Percentiles rank a stretch among this genome's conserved stretches.
Conservation (phyloP, 164 flowering plant species). For the Hamamelis virginiana region DNA sequence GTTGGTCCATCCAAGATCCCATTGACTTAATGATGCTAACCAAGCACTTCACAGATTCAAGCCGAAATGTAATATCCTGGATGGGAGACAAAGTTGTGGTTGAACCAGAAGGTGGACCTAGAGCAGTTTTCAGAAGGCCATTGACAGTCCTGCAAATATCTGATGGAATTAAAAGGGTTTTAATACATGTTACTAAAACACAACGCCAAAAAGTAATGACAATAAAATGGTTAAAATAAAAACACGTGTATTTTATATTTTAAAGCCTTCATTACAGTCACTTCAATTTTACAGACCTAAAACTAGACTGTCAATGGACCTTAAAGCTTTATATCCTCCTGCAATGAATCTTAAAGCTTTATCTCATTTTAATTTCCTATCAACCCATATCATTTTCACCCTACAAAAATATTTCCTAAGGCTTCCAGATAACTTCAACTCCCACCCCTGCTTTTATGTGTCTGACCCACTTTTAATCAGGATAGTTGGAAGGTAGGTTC, state of each 20-base stretch:
- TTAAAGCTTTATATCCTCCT: not conserved
- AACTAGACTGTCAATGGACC: not conserved
- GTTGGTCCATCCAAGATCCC: conserved; percentile 98
- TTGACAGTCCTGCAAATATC: conserved; percentile 98
- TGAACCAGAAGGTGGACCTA: conserved; percentile 97
- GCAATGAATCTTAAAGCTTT: too few relatives aligned
- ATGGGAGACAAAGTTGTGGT: conserved; percentile 77
- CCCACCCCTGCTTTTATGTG: not conserved
- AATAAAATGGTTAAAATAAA: conserved; percentile 2
- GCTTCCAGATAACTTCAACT: not conserved
- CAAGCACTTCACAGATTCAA: conserved; percentile 93
- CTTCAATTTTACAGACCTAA: not conserved
- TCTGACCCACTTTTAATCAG: not conserved
- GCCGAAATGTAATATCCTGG: conserved; percentile 86
- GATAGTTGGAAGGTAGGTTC: not conserved
- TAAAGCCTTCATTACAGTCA: too few relatives aligned
- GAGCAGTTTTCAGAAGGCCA: conserved; percentile 94
- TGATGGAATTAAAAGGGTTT: conserved; percentile 80
- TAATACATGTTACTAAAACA: conserved; percentile 45
- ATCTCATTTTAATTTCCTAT: not conserved
- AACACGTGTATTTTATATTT: not conserved
- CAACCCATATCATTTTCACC: not conserved
- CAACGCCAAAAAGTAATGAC: conserved; percentile 6
- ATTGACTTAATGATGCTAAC: conserved; percentile 81
- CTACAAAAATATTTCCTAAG: not conserved